Percentiles rank a stretch among this genome's conserved stretches.
Conservation (phyloP, 176 grass and related monocot species). For the Dactylis glomerata region DNA sequence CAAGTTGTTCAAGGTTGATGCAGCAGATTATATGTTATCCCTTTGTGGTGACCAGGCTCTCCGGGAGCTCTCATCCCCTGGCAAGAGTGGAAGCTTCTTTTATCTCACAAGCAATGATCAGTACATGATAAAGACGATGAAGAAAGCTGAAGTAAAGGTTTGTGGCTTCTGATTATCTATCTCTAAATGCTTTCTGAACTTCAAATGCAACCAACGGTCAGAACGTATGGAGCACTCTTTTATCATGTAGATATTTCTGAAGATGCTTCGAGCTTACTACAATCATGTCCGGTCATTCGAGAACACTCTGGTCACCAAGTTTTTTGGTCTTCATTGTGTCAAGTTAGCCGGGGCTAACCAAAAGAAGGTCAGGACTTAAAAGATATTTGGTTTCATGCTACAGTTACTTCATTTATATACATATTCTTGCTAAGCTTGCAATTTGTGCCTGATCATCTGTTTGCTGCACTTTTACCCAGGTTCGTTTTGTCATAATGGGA, state of each 20-base stretch:
- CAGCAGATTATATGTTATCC: conserved; percentile 96
- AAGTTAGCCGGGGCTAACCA: conserved; percentile 86
- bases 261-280: conserved; percentile 97
- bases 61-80: conserved; percentile 83
- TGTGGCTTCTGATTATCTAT: conserved; percentile 10
- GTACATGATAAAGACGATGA: conserved; percentile 99
- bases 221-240: conserved; percentile 24
- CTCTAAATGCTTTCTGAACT: conserved; percentile 7
- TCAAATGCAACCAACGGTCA: not conserved
- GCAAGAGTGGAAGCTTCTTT: conserved; percentile 99
- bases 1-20: conserved; percentile 91
- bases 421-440: conserved; percentile 1
- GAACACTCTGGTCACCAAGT: conserved; percentile 91
- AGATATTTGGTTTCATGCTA: conserved; percentile 7
- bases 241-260: conserved; percentile 68
- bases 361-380: conserved; percentile 67
- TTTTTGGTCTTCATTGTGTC: conserved; percentile 95
- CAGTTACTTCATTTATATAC: not conserved
- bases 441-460: conserved; percentile 24
- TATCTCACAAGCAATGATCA: conserved; percentile 82
- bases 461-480: conserved; percentile 43
- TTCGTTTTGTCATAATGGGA: conserved; percentile 99
- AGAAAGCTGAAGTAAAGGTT: conserved; percentile 99
- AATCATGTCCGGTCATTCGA: conserved; percentile 86
- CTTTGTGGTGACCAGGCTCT: conserved; percentile 93